Percentiles rank a stretch among this genome's conserved stretches.
Evolutionary conservation across 495 filamentous ascomycete species (phyloP).

Genomic region (Immersiella caudata): DNA sequence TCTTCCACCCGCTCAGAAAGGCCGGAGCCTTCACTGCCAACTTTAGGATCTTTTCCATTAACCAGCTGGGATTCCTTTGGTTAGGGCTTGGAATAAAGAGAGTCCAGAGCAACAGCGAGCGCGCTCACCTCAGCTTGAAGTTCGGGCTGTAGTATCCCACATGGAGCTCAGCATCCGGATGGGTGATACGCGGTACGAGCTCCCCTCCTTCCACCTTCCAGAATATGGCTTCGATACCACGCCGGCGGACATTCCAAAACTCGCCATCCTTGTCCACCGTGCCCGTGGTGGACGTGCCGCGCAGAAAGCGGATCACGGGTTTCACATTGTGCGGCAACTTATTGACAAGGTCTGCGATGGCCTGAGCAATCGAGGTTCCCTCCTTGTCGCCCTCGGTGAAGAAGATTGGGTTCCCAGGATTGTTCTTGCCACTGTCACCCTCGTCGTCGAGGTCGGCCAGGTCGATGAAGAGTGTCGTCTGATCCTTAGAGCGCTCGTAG

Average conservation of each 20-base stretch:
- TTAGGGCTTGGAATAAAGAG: too few species aligned
- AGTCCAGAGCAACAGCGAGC: neutral
- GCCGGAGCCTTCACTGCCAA: neutral
- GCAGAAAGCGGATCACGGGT: constrained; percentile 2
- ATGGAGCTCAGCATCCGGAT: neutral
- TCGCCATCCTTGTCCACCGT: too few species aligned
- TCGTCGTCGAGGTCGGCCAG: neutral
- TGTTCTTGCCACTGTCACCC: too few species aligned
- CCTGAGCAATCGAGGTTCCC: neutral
- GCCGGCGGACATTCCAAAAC: neutral
- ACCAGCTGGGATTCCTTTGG: too few species aligned
- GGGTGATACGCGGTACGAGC: constrained; percentile 1
- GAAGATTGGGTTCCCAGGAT: neutral
- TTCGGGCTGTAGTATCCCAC: constrained; percentile 5
- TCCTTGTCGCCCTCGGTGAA: neutral
- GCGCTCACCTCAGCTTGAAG: neutral
- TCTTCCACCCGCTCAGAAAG: neutral
- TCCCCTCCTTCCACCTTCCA: constrained; percentile 2
- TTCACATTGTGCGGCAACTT: neutral
- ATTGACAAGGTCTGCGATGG: constrained; percentile 5
- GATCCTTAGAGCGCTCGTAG: neutral
- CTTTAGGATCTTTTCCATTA: neutral
- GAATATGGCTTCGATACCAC: neutral
- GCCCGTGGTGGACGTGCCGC: neutral
- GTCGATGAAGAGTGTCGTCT: constrained; percentile 6